phyloP scores from a whole-genome alignment of 768 basidiomycete genomes.

The Suillus brevipes region DNA sequence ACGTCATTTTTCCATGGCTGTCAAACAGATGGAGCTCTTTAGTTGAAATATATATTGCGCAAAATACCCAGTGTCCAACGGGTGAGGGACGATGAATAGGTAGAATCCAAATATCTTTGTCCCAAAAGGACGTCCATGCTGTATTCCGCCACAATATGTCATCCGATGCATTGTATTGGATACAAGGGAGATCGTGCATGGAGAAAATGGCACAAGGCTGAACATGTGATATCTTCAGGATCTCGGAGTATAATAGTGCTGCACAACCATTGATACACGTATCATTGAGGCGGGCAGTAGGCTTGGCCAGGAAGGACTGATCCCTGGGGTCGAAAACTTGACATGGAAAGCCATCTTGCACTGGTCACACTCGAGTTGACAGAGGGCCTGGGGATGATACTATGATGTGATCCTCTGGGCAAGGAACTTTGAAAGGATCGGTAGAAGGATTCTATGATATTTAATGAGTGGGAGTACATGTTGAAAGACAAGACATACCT shows the following conservation, averaged over 20 bases:
- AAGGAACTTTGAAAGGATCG: not conserved
- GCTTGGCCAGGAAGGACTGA: not conserved
- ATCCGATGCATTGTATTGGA: conserved; percentile 6
- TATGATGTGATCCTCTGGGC: not conserved
- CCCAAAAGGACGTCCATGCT: conserved; percentile 25
- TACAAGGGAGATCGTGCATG: not conserved
- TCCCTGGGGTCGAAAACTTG: conserved; percentile 8
- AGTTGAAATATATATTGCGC: conserved; percentile 10
- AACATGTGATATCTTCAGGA: not conserved
- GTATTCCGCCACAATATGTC: conserved; percentile 23
- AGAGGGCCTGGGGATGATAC: not conserved
- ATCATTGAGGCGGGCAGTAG: conserved; percentile 8
- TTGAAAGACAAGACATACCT: not conserved
- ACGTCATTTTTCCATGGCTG: conserved; percentile 4
- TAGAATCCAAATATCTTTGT: conserved; percentile 32
- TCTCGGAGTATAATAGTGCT: conserved; percentile 2
- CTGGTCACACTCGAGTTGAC: not conserved
- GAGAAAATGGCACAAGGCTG: conserved; percentile 5
- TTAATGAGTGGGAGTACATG: not conserved
- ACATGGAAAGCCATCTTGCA: not conserved
- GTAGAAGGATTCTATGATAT: not conserved
- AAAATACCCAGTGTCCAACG: conserved; percentile 35
- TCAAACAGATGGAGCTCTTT: conserved; percentile 11
- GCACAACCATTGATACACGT: conserved; percentile 10
- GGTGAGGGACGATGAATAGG: conserved; percentile 31